Evolutionary conservation across 495 filamentous ascomycete species (phyloP).

Genomic region (Xylaria sp.): DNA sequence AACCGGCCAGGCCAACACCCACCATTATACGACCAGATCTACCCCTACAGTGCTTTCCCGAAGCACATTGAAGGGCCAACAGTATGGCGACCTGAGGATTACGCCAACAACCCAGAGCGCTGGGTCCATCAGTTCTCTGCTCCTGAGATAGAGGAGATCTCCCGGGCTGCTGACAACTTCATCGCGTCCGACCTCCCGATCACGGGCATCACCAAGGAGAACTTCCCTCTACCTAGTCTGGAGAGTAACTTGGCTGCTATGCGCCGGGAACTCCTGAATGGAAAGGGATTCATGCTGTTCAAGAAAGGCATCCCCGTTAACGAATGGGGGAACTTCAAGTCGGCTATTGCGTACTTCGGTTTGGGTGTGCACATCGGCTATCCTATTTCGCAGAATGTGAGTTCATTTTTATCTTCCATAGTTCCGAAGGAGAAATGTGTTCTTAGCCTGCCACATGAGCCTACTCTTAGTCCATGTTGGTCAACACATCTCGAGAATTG

Average conservation of each 20-base stretch:
- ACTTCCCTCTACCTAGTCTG: slow-evolving; percentile 72
- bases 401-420: neutral
- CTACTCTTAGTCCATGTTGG: neutral
- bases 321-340: slow-evolving; percentile 80
- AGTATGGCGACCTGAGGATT: slow-evolving; percentile 80
- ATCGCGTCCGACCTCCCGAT: slow-evolving; percentile 66
- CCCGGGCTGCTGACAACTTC: slow-evolving; percentile 70
- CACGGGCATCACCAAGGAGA: slow-evolving; percentile 75
- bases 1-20: slow-evolving; percentile 69
- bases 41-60: slow-evolving; percentile 76
- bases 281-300: slow-evolving; percentile 90
- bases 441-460: neutral
- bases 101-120: slow-evolving; percentile 68
- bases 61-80: slow-evolving; percentile 76
- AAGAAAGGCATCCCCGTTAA: slow-evolving; percentile 82
- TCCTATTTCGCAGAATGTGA: slow-evolving; percentile 80
- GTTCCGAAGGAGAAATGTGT: neutral
- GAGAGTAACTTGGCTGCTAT: slow-evolving; percentile 60
- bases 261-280: slow-evolving; percentile 76
- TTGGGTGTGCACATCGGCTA: slow-evolving; percentile 87
- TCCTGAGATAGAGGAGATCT: slow-evolving; percentile 73
- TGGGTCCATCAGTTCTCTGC: slow-evolving; percentile 77
- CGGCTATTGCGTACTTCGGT: slow-evolving; percentile 88
- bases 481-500: neutral
- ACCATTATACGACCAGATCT: slow-evolving; percentile 70